phyloP scores from a whole-genome alignment of 495 filamentous ascomycete genomes.

The Aspergillus diversus region DNA sequence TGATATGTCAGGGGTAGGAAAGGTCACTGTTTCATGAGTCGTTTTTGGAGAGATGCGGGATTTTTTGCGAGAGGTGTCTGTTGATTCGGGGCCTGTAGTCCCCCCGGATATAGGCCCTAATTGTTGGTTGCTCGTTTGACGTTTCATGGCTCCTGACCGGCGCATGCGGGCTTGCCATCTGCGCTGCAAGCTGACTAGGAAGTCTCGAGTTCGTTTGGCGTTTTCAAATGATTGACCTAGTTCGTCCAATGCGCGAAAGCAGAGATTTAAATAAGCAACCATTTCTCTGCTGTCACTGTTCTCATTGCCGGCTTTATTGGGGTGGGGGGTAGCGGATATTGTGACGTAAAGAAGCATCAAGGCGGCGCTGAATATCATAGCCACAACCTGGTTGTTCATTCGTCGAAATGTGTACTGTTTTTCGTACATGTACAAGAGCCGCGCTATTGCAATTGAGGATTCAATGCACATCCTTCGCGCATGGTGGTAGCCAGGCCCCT shows the following conservation, averaged over 20 bases:
- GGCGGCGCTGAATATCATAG: constrained; percentile 55
- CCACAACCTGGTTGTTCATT: constrained; percentile 55
- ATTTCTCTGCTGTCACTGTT: constrained; percentile 36
- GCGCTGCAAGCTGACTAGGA: constrained; percentile 49
- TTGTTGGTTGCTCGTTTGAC: constrained; percentile 35
- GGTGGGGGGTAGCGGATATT: constrained; percentile 40
- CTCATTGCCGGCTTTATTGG: constrained; percentile 30
- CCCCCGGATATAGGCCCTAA: constrained; percentile 15
- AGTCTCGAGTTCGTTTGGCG: constrained; percentile 50
- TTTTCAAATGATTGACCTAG: constrained; percentile 52
- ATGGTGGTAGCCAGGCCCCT: constrained; percentile 50
- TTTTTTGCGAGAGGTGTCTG: constrained; percentile 32
- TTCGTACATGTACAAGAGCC: constrained; percentile 52
- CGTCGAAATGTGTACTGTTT: constrained; percentile 53
- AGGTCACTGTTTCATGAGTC: not conserved
- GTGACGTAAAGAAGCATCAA: constrained; percentile 53
- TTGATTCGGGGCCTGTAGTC: not conserved
- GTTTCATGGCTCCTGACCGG: constrained; percentile 41
- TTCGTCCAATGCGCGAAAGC: constrained; percentile 52
- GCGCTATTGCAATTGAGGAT: constrained; percentile 48
- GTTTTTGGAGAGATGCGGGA: constrained; percentile 26
- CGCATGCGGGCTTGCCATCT: constrained; percentile 53
- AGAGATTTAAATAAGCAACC: constrained; percentile 51
- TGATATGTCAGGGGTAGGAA: not conserved
- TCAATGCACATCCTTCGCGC: constrained; percentile 53